phyloP scores from a whole-genome alignment of 2,329 filamentous ascomycete species.

The Cytospora piceae region DNA sequence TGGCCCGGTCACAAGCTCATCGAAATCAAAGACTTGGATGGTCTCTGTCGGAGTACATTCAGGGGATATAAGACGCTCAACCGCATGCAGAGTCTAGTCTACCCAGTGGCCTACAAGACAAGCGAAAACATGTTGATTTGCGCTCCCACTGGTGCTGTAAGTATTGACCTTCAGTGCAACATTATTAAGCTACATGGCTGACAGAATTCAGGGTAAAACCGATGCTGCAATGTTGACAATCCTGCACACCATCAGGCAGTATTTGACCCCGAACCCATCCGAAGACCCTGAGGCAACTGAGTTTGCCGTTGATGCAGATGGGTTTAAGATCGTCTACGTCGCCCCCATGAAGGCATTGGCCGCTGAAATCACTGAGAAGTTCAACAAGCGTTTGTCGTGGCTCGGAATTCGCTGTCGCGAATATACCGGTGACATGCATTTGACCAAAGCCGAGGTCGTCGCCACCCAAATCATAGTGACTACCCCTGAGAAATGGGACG shows the following conservation, averaged over 20 bases:
- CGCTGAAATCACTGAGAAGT: conserved; percentile 92
- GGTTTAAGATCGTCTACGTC: conserved; percentile 98
- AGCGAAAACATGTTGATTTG: conserved; percentile 99
- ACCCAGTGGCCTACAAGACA: conserved; percentile 92
- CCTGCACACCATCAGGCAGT: conserved; percentile 85
- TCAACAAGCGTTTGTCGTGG: conserved; percentile 91
- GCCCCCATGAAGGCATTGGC: conserved; percentile 98
- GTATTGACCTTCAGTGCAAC: conserved; percentile 36
- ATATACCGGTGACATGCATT: conserved; percentile 97
- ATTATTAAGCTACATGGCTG: conserved; percentile 13
- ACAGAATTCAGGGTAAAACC: conserved; percentile 74
- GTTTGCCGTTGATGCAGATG: conserved; percentile 80
- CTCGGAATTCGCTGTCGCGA: conserved; percentile 90
- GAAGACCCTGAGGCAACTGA: conserved; percentile 74
- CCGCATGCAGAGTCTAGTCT: conserved; percentile 96
- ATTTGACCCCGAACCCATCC: conserved; percentile 77
- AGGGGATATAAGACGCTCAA: conserved; percentile 92
- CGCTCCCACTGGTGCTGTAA: conserved; percentile 86
- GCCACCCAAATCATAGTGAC: conserved; percentile 98
- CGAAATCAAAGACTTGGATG: conserved; percentile 81
- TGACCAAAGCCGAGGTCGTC: conserved; percentile 94
- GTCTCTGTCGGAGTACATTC: conserved; percentile 88
- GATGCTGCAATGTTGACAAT: conserved; percentile 98
- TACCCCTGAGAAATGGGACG: conserved; percentile 99
- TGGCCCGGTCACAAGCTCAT: conserved; percentile 75